phyloP scores from a whole-genome alignment of 1,284 basidiomycete genomes.

The Ceratobasidium sp. region DNA sequence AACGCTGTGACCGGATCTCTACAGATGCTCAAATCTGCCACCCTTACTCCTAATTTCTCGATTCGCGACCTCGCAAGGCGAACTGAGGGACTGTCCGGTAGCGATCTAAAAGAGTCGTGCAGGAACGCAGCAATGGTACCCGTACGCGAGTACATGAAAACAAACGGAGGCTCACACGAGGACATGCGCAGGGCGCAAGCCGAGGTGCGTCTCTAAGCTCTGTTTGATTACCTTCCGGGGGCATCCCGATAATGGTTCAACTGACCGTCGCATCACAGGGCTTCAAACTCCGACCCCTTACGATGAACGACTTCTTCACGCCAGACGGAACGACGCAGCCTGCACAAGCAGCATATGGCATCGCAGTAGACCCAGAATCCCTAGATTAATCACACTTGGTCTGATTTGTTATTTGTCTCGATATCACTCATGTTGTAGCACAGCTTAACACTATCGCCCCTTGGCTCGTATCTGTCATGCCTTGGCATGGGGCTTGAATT shows the following conservation, averaged over 20 bases:
- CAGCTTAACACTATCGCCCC: conserved; percentile 24
- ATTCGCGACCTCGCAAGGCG: conserved; percentile 76
- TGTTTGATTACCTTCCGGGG: background rate
- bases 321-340: conserved; percentile 61
- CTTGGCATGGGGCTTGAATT: background rate
- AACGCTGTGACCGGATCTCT: background rate
- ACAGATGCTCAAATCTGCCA: conserved; percentile 88
- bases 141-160: conserved; percentile 86
- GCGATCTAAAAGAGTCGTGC: conserved; percentile 95
- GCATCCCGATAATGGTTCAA: background rate
- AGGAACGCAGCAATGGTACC: conserved; percentile 93
- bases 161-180: conserved; percentile 62
- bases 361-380: conserved; percentile 22
- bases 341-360: conserved; percentile 33
- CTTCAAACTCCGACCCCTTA: conserved; percentile 79
- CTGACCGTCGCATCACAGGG: conserved; percentile 63
- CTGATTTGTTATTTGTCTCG: conserved; percentile 17
- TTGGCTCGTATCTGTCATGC: background rate
- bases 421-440: conserved; percentile 28
- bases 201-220: conserved; percentile 54
- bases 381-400: conserved; percentile 23
- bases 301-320: conserved; percentile 77
- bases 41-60: conserved; percentile 75
- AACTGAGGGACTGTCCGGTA: conserved; percentile 88
- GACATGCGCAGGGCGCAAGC: conserved; percentile 58